Evolutionary conservation across 805 yeast species (phyloP).

Genomic region (Metschnikowia koreensis): DNA sequence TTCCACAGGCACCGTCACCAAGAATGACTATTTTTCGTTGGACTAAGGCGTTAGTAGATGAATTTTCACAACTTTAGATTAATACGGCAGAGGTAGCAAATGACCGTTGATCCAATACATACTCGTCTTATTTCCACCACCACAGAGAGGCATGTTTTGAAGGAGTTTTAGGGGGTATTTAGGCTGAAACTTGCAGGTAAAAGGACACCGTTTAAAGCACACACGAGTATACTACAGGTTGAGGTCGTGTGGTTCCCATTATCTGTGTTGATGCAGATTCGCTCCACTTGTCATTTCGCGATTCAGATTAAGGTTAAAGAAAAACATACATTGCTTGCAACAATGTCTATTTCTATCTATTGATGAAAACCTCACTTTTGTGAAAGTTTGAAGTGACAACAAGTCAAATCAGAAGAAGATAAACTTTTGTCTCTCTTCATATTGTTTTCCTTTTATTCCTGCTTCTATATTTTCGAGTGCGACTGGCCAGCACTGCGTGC

Average conservation of each 20-base stretch:
- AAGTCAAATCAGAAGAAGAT: too few relatives aligned
- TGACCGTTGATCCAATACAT: slow-evolving; percentile 20
- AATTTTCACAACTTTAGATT: neutral
- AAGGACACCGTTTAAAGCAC: neutral
- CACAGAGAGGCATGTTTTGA: slow-evolving; percentile 40
- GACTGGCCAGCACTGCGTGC: too few relatives aligned
- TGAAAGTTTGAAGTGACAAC: too few relatives aligned
- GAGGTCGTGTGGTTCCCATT: slow-evolving; percentile 4
- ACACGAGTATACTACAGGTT: neutral
- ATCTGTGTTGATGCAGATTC: neutral
- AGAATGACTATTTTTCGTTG: slow-evolving; percentile 91
- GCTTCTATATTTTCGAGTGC: too few relatives aligned
- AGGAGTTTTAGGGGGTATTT: neutral
- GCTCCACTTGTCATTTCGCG: slow-evolving; percentile 1
- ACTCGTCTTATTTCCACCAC: slow-evolving; percentile 42
- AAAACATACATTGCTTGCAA: too few relatives aligned
- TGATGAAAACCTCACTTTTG: too few relatives aligned
- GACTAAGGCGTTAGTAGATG: slow-evolving; percentile 36
- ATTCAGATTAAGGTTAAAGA: neutral
- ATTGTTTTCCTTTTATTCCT: too few relatives aligned
- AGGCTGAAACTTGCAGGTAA: neutral
- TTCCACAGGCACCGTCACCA: slow-evolving; percentile 99
- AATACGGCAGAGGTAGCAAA: neutral
- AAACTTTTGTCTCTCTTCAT: too few relatives aligned
- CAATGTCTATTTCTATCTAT: too few relatives aligned